These are phyloP conservation scores for Corrigiola litoralis DNA, from an alignment of 179 eudicot genomes.

Conservation along the genomic window DNA sequence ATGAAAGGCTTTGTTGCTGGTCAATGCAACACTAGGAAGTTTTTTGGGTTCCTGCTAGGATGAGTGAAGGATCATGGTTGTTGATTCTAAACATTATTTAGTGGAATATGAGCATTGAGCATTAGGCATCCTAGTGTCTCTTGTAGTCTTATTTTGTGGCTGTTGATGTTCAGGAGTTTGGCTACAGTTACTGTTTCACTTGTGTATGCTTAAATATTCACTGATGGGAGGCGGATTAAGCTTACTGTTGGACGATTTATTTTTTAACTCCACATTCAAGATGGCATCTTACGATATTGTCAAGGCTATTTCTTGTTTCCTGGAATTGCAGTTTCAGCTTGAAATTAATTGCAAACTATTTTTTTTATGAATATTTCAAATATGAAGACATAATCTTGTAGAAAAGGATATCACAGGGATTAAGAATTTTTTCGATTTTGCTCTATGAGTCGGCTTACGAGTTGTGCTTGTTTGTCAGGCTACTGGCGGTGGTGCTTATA, in stretches of 20 bases:
- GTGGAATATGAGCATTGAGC: background rate
- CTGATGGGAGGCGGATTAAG: too few relatives aligned
- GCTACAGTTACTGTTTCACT: too few relatives aligned
- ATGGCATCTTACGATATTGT: too few relatives aligned
- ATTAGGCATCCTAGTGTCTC: background rate
- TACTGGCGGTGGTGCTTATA: slow-evolving; percentile 97
- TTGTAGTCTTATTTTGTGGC: too few relatives aligned
- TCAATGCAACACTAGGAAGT: background rate
- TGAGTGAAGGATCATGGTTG: background rate
- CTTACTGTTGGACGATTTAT: too few relatives aligned
- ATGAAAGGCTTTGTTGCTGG: background rate
- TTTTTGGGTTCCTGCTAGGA: background rate
- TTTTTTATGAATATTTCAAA: background rate
- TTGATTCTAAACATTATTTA: background rate
- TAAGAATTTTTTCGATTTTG: too few relatives aligned
- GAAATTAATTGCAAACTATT: background rate
- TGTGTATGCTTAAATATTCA: too few relatives aligned
- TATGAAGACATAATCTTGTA: background rate
- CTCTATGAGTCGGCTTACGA: slow-evolving; percentile 15
- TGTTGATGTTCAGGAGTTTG: too few relatives aligned
- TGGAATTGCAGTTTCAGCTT: too few relatives aligned
- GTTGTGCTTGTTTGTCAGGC: slow-evolving; percentile 56
- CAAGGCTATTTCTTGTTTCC: too few relatives aligned
- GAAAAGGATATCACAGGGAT: background rate
- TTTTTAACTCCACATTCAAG: too few relatives aligned